Conservation (phyloP, 2,329 filamentous ascomycete genomes). For the Aspergillus calidoustus region DNA sequence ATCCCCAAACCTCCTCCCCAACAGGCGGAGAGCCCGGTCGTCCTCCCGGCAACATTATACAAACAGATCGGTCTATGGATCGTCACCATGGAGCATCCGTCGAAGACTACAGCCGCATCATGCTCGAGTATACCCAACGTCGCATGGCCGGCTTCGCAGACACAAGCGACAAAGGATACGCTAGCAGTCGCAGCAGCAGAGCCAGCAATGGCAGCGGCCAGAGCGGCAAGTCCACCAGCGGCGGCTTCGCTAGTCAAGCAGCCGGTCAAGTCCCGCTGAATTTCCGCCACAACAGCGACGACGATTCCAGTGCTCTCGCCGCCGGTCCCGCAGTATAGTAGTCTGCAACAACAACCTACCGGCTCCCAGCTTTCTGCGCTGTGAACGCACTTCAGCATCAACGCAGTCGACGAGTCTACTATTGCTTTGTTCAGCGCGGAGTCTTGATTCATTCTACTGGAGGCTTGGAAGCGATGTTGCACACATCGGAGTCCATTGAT, state of each 20-base stretch:
- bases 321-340: background rate
- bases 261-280: conserved; percentile 26
- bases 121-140: conserved; percentile 44
- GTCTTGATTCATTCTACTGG: background rate
- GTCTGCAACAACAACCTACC: background rate
- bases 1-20: conserved; percentile 22
- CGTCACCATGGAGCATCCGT: conserved; percentile 30
- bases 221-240: conserved; percentile 29
- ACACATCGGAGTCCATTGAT: background rate
- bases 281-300: conserved; percentile 11
- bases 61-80: conserved; percentile 27
- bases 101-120: conserved; percentile 45
- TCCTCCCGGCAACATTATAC: conserved; percentile 23
- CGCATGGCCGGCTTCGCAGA: conserved; percentile 42
- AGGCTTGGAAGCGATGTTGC: background rate
- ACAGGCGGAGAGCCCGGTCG: conserved; percentile 24
- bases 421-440: background rate
- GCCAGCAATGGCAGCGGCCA: conserved; percentile 35
- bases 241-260: conserved; percentile 27
- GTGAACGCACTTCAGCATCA: background rate
- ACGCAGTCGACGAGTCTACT: background rate
- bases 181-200: conserved; percentile 34
- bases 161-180: conserved; percentile 22
- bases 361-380: background rate
- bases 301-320: conserved; percentile 1